phyloP scores from a whole-genome alignment of 495 filamentous ascomycete species.

The Penicillium lividum region DNA sequence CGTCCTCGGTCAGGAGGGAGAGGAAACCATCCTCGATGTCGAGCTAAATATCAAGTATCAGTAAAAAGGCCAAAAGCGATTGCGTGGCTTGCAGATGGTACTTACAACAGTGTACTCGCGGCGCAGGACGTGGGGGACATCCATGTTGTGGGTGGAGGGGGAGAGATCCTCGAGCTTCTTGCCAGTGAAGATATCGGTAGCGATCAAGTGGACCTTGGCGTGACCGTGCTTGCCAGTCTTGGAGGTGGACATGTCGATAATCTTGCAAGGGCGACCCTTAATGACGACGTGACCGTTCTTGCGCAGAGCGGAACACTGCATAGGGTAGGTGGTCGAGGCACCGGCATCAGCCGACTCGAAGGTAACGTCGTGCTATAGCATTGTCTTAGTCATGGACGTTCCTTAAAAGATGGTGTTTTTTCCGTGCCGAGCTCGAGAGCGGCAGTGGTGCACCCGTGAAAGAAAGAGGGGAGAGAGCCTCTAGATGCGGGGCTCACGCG shows the following conservation, averaged over 20 bases:
- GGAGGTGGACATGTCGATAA: conserved; percentile 99
- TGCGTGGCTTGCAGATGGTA: conserved; percentile 15
- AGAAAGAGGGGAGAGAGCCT: conserved; percentile 25
- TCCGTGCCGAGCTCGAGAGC: conserved; percentile 5
- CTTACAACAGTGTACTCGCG: conserved; percentile 92
- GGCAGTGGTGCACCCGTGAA: conserved; percentile 21
- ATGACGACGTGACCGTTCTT: conserved; percentile 99
- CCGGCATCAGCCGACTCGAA: conserved; percentile 93
- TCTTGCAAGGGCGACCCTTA: conserved; percentile 98
- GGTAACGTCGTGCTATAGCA: conserved; percentile 75
- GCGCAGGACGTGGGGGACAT: conserved; percentile 89
- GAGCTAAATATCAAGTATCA: conserved; percentile 51
- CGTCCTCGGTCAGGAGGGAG: conserved; percentile 78
- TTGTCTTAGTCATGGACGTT: not conserved
- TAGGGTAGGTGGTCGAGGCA: conserved; percentile 89
- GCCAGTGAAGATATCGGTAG: conserved; percentile 97
- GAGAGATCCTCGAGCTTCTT: conserved; percentile 99
- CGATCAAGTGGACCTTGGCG: conserved; percentile 98
- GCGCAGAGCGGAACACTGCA: conserved; percentile 98
- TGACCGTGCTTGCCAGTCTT: conserved; percentile 99
- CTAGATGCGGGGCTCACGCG: conserved; percentile 38
- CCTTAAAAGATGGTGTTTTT: not conserved
- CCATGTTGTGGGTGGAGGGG: conserved; percentile 99
- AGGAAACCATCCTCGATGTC: conserved; percentile 92
- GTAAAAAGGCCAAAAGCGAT: not conserved